Base-by-base conservation (phyloP, 768 basidiomycete species). In the Mycena epipterygia region DNA sequence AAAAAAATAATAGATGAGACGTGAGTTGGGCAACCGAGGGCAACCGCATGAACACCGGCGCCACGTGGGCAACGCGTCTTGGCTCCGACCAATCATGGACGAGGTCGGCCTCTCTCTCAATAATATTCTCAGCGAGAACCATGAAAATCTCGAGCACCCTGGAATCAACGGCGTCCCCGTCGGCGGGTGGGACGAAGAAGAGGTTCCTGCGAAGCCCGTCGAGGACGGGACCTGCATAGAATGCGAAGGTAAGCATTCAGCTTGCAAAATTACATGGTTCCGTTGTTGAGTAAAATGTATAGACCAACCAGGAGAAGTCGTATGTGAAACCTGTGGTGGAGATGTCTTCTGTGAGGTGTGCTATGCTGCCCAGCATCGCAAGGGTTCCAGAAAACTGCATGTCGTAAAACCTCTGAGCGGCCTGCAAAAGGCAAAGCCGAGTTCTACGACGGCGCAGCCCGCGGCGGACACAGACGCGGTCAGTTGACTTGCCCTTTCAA, bases 281-380 rank as follows among this genome's bases (percentile, higher is more conserved):
- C 37, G 33, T 42, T 21, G 17, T 19, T 57, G 66, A 51, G 21
- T 11, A 21, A 44, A 29, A 60, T 70, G 30, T 64, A 27, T 69
- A 96, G 95, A 96, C 83, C 95, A 96, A 78, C 94, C 95, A 64
- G 93, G 93, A 6, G 88, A 93, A 76, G 75, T 95, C 25, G 79
- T 84, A 58, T 96, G 95, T 76, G 89, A 91, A 76, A 86, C 87
- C 14, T 96, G 95, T 77, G n/a, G n/a, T n/a, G 81, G 76, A 3
- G 95, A 95, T 76, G 79, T 84, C 23, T 95, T 90, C 76, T 95
- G 95, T 69, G 92, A 95, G 76, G 95, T 96, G 27, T 96, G 95
- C 84, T 96, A 92, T 78, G 88, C 92, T 13, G 88, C 94, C 0
- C 93, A 93, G 76, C 95, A 96, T 79, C 84, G 94, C 53, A 96